Conservation (phyloP, 352 stramenopile genomes). For the Phytophthora multivora region DNA sequence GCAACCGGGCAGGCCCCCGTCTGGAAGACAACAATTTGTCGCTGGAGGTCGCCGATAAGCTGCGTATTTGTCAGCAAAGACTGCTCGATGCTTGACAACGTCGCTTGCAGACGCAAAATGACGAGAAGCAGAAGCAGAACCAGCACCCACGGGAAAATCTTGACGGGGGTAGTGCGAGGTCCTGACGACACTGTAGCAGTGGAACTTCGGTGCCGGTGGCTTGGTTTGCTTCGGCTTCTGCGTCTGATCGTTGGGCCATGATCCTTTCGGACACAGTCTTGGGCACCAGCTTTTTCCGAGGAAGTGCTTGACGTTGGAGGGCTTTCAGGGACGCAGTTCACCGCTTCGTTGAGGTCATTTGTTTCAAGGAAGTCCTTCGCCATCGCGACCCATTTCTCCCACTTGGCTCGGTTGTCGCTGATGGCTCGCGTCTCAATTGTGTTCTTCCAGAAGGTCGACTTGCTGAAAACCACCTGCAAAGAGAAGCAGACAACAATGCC, state of each 20-base stretch:
- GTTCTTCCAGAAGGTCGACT: slow-evolving; percentile 87
- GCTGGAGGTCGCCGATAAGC: slow-evolving; percentile 43
- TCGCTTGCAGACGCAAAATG: slow-evolving; percentile 61
- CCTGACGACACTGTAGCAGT: slow-evolving; percentile 8
- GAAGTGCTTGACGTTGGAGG: slow-evolving; percentile 24
- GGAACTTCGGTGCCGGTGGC: slow-evolving; percentile 22
- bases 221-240: slow-evolving; percentile 25
- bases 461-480: slow-evolving; percentile 75
- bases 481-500: background rate
- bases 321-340: slow-evolving; percentile 12
- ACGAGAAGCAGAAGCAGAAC: slow-evolving; percentile 65
- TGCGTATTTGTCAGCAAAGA: slow-evolving; percentile 48
- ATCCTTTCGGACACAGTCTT: slow-evolving; percentile 19
- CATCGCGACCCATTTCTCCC: slow-evolving; percentile 67
- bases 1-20: slow-evolving; percentile 25
- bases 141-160: slow-evolving; percentile 75
- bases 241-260: slow-evolving; percentile 10
- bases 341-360: slow-evolving; percentile 9
- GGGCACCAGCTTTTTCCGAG: slow-evolving; percentile 20
- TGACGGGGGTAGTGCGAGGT: slow-evolving; percentile 30
- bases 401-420: slow-evolving; percentile 77
- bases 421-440: slow-evolving; percentile 78
- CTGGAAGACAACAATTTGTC: slow-evolving; percentile 26
- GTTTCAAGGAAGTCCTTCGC: slow-evolving; percentile 57
- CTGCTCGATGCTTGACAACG: slow-evolving; percentile 64